A percentile compares a stretch with the other conserved stretches of the same genome.
phyloP scores from a whole-genome alignment of 2,329 filamentous ascomycete genomes.

The Pseudohalonectria lignicola region DNA sequence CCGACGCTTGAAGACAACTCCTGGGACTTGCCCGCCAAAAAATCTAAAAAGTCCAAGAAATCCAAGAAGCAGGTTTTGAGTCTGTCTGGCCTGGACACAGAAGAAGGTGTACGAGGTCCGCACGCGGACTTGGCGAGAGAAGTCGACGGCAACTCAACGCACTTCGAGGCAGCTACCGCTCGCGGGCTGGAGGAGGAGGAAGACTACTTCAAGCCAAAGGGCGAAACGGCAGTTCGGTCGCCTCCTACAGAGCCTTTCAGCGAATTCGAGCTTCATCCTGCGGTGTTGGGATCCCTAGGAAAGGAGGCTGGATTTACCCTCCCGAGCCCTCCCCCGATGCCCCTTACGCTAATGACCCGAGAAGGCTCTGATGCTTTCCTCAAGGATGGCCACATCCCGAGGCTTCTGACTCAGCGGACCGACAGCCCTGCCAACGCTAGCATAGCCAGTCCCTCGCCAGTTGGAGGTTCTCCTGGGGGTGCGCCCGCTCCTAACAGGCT shows the following conservation, averaged over 20 bases:
- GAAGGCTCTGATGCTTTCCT: constrained; percentile 13
- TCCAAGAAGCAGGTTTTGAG: constrained; percentile 20
- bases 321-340: constrained; percentile 9
- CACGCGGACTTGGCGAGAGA: too few species aligned
- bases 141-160: too few species aligned
- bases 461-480: too few species aligned
- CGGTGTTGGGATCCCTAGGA: constrained; percentile 8
- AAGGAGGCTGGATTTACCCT: constrained; percentile 5
- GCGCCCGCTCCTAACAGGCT: too few species aligned
- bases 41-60: constrained; percentile 13
- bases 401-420: constrained; percentile 15
- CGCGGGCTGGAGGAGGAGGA: too few species aligned
- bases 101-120: too few species aligned
- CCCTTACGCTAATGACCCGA: constrained; percentile 16
- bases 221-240: constrained; percentile 7
- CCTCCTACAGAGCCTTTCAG: constrained; percentile 2
- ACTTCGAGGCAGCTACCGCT: too few species aligned
- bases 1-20: too few species aligned
- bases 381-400: constrained; percentile 17
- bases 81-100: too few species aligned
- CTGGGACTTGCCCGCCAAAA: neutral
- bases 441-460: too few species aligned
- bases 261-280: constrained; percentile 12
- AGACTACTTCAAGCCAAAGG: constrained; percentile 14
- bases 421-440: too few species aligned